phyloP scores from a whole-genome alignment of 2,329 filamentous ascomycete genomes.

The Phyllosticta citrichinensis region DNA sequence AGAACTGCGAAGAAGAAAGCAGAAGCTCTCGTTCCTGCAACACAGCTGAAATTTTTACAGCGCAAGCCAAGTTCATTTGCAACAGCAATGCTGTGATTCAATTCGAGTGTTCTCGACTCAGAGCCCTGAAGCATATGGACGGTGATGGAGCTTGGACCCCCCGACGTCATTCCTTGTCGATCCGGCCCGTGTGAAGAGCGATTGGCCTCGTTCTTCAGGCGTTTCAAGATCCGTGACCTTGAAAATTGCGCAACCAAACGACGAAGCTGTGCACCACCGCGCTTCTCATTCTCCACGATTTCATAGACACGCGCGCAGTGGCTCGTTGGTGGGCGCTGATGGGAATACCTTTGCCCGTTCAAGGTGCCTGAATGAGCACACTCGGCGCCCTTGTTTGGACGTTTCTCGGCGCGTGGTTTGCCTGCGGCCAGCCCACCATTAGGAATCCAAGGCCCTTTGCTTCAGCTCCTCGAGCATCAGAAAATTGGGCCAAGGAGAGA shows the following conservation, averaged over 20 bases:
- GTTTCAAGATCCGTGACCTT: background rate
- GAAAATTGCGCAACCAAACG: background rate
- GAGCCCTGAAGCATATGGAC: background rate
- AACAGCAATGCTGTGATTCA: background rate
- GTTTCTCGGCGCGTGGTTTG: background rate
- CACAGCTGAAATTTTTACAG: too few relatives aligned
- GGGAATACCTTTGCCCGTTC: too few relatives aligned
- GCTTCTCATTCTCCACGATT: background rate
- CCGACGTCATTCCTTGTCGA: background rate
- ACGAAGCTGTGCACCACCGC: background rate
- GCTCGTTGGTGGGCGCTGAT: too few relatives aligned
- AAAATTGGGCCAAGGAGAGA: background rate
- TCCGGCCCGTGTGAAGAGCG: background rate
- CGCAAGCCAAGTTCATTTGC: background rate
- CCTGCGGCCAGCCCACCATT: background rate
- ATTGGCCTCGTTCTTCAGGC: background rate
- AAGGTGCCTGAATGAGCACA: too few relatives aligned
- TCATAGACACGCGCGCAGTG: too few relatives aligned
- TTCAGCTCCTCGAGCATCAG: background rate
- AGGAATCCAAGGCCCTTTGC: background rate
- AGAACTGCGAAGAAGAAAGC: too few relatives aligned
- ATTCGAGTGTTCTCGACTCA: background rate
- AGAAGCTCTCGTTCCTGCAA: too few relatives aligned
- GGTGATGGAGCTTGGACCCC: background rate
- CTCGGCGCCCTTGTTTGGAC: too few relatives aligned